Conservation (phyloP, 2,329 filamentous ascomycete species). For the Claviceps quebecensis region DNA sequence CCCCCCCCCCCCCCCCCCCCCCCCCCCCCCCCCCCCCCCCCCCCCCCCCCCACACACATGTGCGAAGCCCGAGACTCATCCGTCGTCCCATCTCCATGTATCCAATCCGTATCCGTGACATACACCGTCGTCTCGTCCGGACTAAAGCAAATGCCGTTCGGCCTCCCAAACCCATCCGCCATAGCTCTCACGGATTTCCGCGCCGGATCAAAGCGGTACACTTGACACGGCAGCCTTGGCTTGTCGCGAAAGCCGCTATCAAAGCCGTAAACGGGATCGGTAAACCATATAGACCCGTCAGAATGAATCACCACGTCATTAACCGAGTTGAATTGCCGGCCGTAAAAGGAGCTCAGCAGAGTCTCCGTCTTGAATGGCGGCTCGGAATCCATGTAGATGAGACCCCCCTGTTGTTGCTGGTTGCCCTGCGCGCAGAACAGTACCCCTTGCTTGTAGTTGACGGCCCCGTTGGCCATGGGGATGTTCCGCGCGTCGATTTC, state of each 20-base stretch:
- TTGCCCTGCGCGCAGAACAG: slow-evolving; percentile 14
- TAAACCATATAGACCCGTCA: slow-evolving; percentile 47
- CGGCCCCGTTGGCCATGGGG: slow-evolving; percentile 12
- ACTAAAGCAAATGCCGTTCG: slow-evolving; percentile 45
- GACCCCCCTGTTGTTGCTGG: slow-evolving; percentile 36
- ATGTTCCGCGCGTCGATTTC: slow-evolving; percentile 8
- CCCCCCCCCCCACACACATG: too few species aligned
- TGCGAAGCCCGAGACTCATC: neutral
- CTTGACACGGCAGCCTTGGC: slow-evolving; percentile 41
- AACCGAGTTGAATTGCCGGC: slow-evolving; percentile 44
- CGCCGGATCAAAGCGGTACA: slow-evolving; percentile 39
- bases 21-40: too few species aligned
- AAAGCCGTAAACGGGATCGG: slow-evolving; percentile 45
- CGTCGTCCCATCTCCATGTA: neutral
- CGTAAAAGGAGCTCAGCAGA: slow-evolving; percentile 45
- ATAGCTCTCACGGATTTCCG: slow-evolving; percentile 39
- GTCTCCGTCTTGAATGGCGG: slow-evolving; percentile 14
- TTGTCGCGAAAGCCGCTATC: slow-evolving; percentile 41
- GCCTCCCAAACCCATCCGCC: slow-evolving; percentile 41
- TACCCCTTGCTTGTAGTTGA: slow-evolving; percentile 10
- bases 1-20: too few species aligned
- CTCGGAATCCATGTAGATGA: slow-evolving; percentile 2
- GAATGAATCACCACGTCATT: slow-evolving; percentile 44
- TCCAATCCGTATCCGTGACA: slow-evolving; percentile 34
- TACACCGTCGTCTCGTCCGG: slow-evolving; percentile 38